Conservation (phyloP, 75 land plant genomes). For the Selaginella moellendorffii region DNA sequence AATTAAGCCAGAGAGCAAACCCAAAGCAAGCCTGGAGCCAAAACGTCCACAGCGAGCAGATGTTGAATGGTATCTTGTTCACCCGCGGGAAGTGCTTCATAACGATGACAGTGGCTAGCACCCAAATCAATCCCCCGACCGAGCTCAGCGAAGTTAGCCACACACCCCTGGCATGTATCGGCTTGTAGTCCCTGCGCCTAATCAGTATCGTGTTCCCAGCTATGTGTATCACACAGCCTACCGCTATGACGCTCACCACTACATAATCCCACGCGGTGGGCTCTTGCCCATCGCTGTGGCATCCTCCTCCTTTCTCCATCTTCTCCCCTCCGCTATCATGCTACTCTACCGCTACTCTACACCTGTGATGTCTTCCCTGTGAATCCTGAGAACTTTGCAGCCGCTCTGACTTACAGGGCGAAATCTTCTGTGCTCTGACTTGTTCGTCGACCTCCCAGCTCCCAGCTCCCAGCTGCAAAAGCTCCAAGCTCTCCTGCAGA, state of each 20-base stretch:
- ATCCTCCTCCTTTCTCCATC: no score
- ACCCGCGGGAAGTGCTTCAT: conserved; percentile 9
- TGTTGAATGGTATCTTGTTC: not conserved
- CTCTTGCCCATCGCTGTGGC: no score
- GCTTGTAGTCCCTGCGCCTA: conserved; percentile 13
- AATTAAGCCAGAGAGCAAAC: conserved; percentile 23
- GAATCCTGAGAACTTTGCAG: no score
- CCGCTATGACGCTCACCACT: conserved; percentile 3
- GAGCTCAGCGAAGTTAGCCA: conserved; percentile 22
- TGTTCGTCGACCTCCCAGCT: no score
- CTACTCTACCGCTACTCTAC: no score
- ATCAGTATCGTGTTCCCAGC: conserved; percentile 17
- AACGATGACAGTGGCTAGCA: conserved; percentile 18
- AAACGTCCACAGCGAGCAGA: conserved; percentile 18
- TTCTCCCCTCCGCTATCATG: no score
- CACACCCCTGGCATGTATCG: conserved; percentile 18
- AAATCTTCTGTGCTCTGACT: no score
- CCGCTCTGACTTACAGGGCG: no score
- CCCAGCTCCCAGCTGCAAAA: no score
- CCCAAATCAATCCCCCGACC: conserved; percentile 25
- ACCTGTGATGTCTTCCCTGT: no score
- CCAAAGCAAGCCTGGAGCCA: conserved; percentile 24
- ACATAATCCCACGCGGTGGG: conserved; percentile 13
- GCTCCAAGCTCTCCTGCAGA: no score
- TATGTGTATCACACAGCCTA: conserved; percentile 20